These are phyloP conservation scores for Rhodocollybia butyracea DNA, from an alignment of 768 basidiomycete species.

Conservation along the genomic window DNA sequence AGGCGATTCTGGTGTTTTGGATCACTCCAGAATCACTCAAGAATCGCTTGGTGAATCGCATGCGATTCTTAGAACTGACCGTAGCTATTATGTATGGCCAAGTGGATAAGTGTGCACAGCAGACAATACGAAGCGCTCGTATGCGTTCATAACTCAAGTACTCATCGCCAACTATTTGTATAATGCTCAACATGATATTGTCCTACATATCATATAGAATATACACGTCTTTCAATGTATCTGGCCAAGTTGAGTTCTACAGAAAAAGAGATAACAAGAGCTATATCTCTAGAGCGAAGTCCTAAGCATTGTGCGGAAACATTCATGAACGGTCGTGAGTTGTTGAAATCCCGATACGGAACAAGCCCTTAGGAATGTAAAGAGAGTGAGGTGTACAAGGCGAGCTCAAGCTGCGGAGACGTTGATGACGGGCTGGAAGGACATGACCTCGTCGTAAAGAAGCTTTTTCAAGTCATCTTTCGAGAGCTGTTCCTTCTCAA, in stretches of 20 bases:
- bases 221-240: neutral
- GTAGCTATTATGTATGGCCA: no score
- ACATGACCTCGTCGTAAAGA: slow-evolving; percentile 80
- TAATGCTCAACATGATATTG: neutral
- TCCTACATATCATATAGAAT: neutral
- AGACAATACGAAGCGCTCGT: no score
- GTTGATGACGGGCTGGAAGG: slow-evolving; percentile 66
- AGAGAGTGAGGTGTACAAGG: neutral
- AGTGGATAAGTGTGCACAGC: no score
- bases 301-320: no score
- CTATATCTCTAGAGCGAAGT: no score
- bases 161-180: neutral
- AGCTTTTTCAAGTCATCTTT: slow-evolving; percentile 81
- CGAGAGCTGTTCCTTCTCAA: slow-evolving; percentile 69
- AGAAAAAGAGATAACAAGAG: no score
- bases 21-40: no score
- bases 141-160: no score
- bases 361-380: neutral
- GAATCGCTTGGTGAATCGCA: no score
- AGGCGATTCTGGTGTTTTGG: no score
- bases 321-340: neutral
- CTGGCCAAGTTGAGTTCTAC: no score
- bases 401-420: neutral
- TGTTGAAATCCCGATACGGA: neutral
- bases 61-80: no score